Evolutionary conservation across 2,329 filamentous ascomycete genomes (phyloP).

Genomic region (Sporothrix inflata): DNA sequence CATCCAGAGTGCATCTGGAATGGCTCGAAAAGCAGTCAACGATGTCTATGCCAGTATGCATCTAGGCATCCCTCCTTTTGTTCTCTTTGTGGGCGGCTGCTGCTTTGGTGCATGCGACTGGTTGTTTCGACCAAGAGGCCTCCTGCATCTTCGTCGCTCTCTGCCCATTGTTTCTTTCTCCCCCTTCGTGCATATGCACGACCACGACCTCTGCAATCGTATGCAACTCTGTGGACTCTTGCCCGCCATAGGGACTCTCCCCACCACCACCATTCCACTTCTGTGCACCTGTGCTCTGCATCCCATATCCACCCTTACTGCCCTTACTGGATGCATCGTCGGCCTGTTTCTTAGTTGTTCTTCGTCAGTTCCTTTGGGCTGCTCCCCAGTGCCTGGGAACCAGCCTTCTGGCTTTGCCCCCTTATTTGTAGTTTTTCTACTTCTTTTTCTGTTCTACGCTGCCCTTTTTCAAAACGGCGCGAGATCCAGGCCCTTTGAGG

Average conservation of each 20-base stretch:
- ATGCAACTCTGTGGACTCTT: background rate
- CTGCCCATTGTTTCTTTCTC: background rate
- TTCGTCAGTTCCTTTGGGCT: background rate
- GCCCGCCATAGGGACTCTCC: background rate
- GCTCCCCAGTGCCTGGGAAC: background rate
- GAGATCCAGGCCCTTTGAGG: background rate
- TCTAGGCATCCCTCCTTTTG: background rate
- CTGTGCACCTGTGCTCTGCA: background rate
- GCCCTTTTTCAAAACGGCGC: background rate
- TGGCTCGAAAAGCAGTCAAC: background rate
- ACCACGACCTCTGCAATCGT: background rate
- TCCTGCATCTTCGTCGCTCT: conserved; percentile 1
- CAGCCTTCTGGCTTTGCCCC: background rate
- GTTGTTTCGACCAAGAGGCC: conserved; percentile 8
- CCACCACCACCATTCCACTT: background rate
- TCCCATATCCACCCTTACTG: background rate
- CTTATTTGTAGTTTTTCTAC: background rate
- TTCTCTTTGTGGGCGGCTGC: background rate
- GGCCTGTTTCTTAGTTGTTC: background rate
- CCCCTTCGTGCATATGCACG: conserved; percentile 19
- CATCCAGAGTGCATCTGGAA: background rate
- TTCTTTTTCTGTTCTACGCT: background rate
- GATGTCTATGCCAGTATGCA: background rate
- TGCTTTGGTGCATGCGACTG: conserved; percentile 18
- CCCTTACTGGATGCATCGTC: conserved; percentile 6